These are phyloP conservation scores for Ceratobasidium sp. DNA, from an alignment of 1,284 basidiomycete species.

Conservation along the genomic window DNA sequence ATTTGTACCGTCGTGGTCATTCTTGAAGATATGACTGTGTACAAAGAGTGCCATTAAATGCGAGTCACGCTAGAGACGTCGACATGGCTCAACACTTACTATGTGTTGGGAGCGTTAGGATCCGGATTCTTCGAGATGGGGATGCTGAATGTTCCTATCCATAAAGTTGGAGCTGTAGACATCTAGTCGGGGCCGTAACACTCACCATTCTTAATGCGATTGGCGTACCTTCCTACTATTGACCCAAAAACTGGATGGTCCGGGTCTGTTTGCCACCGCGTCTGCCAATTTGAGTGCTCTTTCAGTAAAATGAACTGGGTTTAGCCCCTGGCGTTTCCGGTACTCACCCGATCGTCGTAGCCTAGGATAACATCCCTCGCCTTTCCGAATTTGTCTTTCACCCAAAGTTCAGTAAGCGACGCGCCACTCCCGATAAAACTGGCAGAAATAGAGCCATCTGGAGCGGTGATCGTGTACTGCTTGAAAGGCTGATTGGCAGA, in stretches of 20 bases:
- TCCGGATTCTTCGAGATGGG: constrained; percentile 62
- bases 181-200: not conserved
- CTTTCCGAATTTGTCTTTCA: constrained; percentile 32
- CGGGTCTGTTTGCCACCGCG: constrained; percentile 34
- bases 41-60: not conserved
- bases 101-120: constrained; percentile 57
- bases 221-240: constrained; percentile 57
- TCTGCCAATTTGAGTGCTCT: not conserved
- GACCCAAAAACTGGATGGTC: constrained; percentile 23
- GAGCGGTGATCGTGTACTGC: constrained; percentile 9
- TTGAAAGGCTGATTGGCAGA: constrained; percentile 29
- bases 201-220: constrained; percentile 59
- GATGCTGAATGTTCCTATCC: constrained; percentile 63
- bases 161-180: not conserved
- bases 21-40: constrained; percentile 58
- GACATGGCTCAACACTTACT: constrained; percentile 9
- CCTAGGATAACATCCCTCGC: constrained; percentile 28
- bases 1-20: constrained; percentile 59
- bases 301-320: not conserved
- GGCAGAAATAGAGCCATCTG: constrained; percentile 30
- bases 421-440: constrained; percentile 40
- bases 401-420: constrained; percentile 37
- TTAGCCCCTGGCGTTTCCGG: not conserved
- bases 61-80: not conserved
- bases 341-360: constrained; percentile 20